Evolutionary conservation across 2,329 filamentous ascomycete species (phyloP).

Genomic region (Xylaria hypoxylon): DNA sequence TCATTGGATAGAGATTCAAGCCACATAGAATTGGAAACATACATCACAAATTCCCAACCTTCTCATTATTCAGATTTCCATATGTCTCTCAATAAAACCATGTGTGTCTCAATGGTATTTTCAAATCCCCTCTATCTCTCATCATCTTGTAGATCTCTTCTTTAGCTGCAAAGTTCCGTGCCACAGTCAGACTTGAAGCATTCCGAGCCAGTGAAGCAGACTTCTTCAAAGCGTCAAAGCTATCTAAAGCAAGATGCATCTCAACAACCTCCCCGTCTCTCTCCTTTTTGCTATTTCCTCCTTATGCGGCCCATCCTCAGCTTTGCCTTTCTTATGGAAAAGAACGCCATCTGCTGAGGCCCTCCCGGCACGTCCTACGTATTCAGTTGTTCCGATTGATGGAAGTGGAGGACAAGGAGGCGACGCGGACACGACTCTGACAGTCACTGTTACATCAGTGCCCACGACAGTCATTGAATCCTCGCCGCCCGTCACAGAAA

Average conservation of each 20-base stretch:
- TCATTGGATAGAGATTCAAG: not conserved
- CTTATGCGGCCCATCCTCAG: conserved; percentile 40
- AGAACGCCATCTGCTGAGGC: conserved; percentile 35
- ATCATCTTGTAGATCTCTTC: conserved; percentile 32
- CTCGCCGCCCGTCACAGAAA: conserved; percentile 49
- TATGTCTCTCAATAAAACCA: conserved; percentile 52
- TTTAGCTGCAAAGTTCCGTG: conserved; percentile 29
- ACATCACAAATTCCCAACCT: conserved; percentile 32
- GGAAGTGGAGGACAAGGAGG: conserved; percentile 45
- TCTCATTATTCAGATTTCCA: conserved; percentile 53
- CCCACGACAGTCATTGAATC: conserved; percentile 52
- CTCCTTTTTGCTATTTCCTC: conserved; percentile 46
- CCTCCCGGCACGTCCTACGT: conserved; percentile 51
- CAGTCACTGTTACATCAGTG: conserved; percentile 52
- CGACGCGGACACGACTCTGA: conserved; percentile 36
- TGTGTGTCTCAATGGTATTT: conserved; percentile 20
- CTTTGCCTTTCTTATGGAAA: conserved; percentile 48
- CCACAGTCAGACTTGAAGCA: not conserved
- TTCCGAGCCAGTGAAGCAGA: conserved; percentile 22
- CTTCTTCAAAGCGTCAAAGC: not conserved
- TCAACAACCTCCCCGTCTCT: conserved; percentile 41
- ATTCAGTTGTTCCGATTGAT: conserved; percentile 55
- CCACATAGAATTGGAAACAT: not conserved
- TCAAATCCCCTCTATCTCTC: conserved; percentile 2
- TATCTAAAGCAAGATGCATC: conserved; percentile 49